Conservation (phyloP, 345 rosid species). For the Populus euphratica region DNA sequence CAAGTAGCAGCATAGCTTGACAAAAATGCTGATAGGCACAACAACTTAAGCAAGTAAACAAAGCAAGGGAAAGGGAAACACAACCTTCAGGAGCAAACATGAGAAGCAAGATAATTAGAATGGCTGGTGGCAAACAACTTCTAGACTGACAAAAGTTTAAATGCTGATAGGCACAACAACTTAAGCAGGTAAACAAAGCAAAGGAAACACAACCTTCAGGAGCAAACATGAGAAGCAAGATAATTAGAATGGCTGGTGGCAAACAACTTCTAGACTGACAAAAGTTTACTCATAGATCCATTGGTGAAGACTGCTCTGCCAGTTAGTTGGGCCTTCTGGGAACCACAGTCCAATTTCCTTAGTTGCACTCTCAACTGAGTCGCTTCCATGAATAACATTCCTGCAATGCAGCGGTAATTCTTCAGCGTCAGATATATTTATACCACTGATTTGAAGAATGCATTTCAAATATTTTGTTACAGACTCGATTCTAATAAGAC, state of each 20-base stretch:
- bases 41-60: neutral
- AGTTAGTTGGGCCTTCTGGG: conserved; percentile 67
- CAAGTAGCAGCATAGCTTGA: neutral
- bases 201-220: neutral
- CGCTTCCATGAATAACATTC: conserved; percentile 93
- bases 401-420: conserved; percentile 28
- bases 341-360: conserved; percentile 96
- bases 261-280: neutral
- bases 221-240: neutral
- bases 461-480: neutral
- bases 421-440: neutral
- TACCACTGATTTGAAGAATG: neutral
- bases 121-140: neutral
- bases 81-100: neutral
- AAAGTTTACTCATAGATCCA: conserved; percentile 78
- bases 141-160: conserved; percentile 12
- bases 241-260: neutral
- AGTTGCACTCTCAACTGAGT: conserved; percentile 67
- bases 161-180: neutral
- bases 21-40: neutral
- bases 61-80: neutral
- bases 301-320: conserved; percentile 73
- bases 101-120: neutral
- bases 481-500: neutral
- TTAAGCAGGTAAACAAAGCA: neutral